Percentiles rank a stretch among this genome's conserved stretches.
Evolutionary conservation across 106 monocot genomes (phyloP).

Genomic region (Acorus calamus): DNA sequence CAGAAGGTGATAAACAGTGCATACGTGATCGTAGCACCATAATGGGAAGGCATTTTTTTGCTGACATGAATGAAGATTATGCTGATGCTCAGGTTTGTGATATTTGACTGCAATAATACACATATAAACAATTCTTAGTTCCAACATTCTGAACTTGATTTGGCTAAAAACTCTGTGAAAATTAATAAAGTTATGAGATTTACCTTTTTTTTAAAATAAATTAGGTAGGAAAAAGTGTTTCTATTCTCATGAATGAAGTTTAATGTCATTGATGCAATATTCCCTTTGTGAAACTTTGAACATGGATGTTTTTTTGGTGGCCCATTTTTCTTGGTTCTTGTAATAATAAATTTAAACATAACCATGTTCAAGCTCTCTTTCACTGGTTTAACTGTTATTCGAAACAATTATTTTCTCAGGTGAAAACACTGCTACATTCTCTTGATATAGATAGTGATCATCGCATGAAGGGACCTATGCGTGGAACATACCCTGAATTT

Average conservation of each 20-base stretch:
- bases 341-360: too few relatives aligned
- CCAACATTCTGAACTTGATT: too few relatives aligned
- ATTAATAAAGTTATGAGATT: too few relatives aligned
- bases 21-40: constrained; percentile 96
- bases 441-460: constrained; percentile 86
- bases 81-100: constrained; percentile 68
- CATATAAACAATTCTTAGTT: too few relatives aligned
- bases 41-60: constrained; percentile 95
- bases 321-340: too few relatives aligned
- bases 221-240: too few relatives aligned
- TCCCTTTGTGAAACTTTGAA: too few relatives aligned
- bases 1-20: constrained; percentile 90
- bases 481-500: constrained; percentile 63
- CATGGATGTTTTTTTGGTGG: too few relatives aligned
- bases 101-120: not conserved
- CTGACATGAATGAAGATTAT: constrained; percentile 89
- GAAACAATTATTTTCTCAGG: constrained; percentile 30
- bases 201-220: too few relatives aligned
- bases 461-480: constrained; percentile 49
- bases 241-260: too few relatives aligned
- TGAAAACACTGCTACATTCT: constrained; percentile 74
- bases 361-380: not conserved
- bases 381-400: not conserved
- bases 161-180: too few relatives aligned
- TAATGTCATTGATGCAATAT: too few relatives aligned